A percentile compares a stretch with the other conserved stretches of the same genome.
Evolutionary conservation across 331 rosid genomes (phyloP).

Genomic region (Erythrophleum ivorense): DNA sequence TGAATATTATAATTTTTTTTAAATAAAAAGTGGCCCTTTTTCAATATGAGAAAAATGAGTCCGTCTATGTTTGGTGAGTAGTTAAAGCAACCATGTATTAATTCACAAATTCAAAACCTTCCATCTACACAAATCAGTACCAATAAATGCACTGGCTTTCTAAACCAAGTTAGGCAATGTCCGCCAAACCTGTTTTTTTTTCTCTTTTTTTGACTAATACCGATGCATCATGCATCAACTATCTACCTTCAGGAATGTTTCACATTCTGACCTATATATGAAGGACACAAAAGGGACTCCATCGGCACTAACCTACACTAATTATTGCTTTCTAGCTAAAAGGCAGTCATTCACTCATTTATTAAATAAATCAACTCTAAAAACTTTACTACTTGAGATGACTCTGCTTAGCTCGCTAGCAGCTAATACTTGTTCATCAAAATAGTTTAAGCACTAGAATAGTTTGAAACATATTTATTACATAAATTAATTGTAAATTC

Average conservation of each 20-base stretch:
- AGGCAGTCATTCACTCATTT: neutral
- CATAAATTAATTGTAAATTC: neutral
- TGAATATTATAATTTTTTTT: neutral
- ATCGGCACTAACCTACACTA: neutral
- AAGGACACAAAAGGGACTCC: neutral
- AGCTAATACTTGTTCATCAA: neutral
- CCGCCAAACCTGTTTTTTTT: neutral
- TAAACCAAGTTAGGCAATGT: neutral
- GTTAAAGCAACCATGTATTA: neutral
- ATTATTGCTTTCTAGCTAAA: neutral
- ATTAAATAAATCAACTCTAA: neutral
- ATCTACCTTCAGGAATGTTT: neutral
- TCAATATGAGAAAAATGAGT: conserved; percentile 11
- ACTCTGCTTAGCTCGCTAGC: neutral
- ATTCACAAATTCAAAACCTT: neutral
- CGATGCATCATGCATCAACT: neutral
- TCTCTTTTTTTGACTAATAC: neutral
- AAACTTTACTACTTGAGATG: neutral
- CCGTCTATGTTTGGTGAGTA: conserved; percentile 28
- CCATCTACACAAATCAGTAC: neutral
- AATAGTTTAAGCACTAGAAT: neutral
- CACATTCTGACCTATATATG: neutral
- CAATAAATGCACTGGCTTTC: conserved; percentile 17
- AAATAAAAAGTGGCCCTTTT: neutral
- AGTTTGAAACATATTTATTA: neutral